Evolutionary conservation across 2,329 filamentous ascomycete species (phyloP).

Genomic region (Fusarium udum): DNA sequence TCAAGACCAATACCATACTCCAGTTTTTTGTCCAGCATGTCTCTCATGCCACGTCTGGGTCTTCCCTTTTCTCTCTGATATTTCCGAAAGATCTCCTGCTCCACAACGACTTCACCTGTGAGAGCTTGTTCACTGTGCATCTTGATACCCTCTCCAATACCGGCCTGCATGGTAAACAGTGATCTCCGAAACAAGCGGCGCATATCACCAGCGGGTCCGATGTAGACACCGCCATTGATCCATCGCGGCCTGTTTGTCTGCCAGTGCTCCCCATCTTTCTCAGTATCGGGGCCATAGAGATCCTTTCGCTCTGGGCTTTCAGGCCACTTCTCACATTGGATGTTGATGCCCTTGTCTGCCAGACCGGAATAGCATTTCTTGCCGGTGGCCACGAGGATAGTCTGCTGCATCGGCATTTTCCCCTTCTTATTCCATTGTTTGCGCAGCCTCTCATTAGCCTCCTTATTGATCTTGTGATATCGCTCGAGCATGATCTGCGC

Average conservation of each 20-base stretch:
- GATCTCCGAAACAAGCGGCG: background rate
- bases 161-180: background rate
- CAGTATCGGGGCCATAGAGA: background rate
- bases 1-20: background rate
- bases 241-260: background rate
- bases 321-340: background rate
- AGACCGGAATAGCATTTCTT: background rate
- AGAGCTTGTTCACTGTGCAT: constrained; percentile 2
- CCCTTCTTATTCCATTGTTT: background rate
- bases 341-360: background rate
- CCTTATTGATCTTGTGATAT: constrained; percentile 11
- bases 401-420: background rate
- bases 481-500: background rate
- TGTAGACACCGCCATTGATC: background rate
- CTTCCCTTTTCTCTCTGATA: background rate
- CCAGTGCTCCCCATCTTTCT: background rate
- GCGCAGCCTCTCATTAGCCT: background rate
- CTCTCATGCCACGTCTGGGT: accelerated
- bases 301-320: background rate
- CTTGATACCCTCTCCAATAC: background rate
- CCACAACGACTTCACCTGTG: background rate
- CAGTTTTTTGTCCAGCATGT: background rate
- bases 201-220: constrained; percentile 9
- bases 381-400: background rate
- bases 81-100: background rate